Evolutionary conservation across 2,329 filamentous ascomycete species (phyloP), one percentile per base, ranked within the genome.

Genomic region (Verticillium dahliae): DNA sequence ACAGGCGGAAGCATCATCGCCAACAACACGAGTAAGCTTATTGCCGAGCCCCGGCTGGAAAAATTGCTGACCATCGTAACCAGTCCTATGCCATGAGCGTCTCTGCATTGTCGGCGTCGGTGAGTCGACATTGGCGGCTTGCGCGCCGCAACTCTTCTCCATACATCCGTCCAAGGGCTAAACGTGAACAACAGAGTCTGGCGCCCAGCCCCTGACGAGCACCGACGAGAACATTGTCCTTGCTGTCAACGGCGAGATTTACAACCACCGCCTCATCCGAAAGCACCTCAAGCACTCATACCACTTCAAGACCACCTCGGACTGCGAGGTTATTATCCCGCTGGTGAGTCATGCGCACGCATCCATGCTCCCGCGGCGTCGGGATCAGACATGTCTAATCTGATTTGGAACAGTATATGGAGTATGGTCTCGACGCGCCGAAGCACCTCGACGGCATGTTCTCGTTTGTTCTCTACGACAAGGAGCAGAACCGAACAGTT

Each of bases 361-460:
- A 18, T 41, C 18, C 9, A 5, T 13, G 4, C 22, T n/a, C 13
- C 38, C 57, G 6, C 2, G 7, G 14, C 15, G 14, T 9, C n/a
- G 10, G 22, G 18, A 6, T 7, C 10, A 38, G 18, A 34, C 18
- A 10, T 15, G 18, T 13, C 57, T 58, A 14, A 13, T n/a, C 37
- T 1, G 14, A 6, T 57, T 60, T 60, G 50, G 58, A 22, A 37
- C 18, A 96, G 91, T 99, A 99, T 75, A 85, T 92, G 80, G 88
- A 98, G 78, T 86, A 96, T 84, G 95, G 88, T 71, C 83, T 96
- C 69, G 92, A 98, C 72, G 92, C 94, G 62, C 93, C 95, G 65
- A 95, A 94, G 78, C 83, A 92, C 77, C 87, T 99, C 68, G 95
- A 99, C 75, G 95, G 95, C 81, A 99, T 99, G 95, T 99, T 99